Percentiles rank a stretch among this genome's conserved stretches.
phyloP scores from a whole-genome alignment of 306 rosid species.

The Amphicarpaea edgeworthii region DNA sequence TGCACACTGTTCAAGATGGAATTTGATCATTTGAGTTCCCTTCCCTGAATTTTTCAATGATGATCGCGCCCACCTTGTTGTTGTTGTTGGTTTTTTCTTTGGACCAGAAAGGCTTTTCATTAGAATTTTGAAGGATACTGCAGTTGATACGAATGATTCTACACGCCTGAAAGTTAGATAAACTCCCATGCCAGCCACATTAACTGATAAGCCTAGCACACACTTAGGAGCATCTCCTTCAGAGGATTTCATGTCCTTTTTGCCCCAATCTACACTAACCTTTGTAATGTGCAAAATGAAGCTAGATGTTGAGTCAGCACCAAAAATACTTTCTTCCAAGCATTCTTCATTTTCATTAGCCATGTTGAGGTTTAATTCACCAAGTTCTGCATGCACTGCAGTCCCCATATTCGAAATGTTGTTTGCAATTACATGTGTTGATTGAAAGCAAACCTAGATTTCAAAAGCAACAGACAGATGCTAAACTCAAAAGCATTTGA shows the following conservation, averaged over 20 bases:
- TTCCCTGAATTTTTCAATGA: conserved; percentile 81
- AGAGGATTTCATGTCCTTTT: conserved; percentile 75
- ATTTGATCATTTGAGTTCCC: conserved; percentile 74
- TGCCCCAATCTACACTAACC: conserved; percentile 88
- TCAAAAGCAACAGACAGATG: conserved; percentile 29
- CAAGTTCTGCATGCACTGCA: conserved; percentile 75
- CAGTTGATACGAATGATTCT: conserved; percentile 80
- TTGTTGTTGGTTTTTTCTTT: conserved; percentile 64
- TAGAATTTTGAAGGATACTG: conserved; percentile 75
- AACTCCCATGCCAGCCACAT: conserved; percentile 74
- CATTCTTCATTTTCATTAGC: conserved; percentile 81
- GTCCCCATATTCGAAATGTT: conserved; percentile 80
- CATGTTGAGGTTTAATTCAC: conserved; percentile 80
- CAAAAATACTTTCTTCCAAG: conserved; percentile 65
- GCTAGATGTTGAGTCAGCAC: conserved; percentile 70
- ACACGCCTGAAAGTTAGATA: conserved; percentile 73
- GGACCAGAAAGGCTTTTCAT: conserved; percentile 69
- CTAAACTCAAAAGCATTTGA: conserved; percentile 4
- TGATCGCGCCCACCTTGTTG: conserved; percentile 54
- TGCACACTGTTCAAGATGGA: conserved; percentile 75
- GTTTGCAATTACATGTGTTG: conserved; percentile 76
- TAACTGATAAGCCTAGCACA: conserved; percentile 72
- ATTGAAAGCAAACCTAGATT: conserved; percentile 85
- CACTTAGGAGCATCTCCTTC: conserved; percentile 59
- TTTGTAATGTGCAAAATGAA: conserved; percentile 76